Conservation (phyloP, 352 stramenopile species). For the Globisporangium nodosum region DNA sequence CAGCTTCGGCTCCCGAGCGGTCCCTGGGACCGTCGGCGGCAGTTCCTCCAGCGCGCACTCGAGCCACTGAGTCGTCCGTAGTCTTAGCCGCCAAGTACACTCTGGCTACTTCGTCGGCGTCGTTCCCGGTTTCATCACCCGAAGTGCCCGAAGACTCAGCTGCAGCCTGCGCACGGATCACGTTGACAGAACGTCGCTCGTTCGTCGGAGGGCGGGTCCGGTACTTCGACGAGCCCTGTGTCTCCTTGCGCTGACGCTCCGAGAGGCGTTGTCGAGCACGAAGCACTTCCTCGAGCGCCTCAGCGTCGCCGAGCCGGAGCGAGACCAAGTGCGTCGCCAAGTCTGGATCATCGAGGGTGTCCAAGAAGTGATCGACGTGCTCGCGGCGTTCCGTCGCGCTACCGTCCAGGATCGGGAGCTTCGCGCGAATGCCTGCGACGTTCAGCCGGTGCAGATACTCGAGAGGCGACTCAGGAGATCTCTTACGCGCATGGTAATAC, state of each 20-base stretch:
- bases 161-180: background rate
- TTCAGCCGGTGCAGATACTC: constrained; percentile 8
- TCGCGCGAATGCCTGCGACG: constrained; percentile 5
- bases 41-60: no score
- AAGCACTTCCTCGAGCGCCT: constrained; percentile 1
- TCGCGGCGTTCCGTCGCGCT: background rate
- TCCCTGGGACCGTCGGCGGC: no score
- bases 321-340: constrained; percentile 2
- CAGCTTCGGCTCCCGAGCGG: background rate
- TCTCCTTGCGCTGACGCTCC: constrained; percentile 1
- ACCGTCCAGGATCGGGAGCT: constrained; percentile 3
- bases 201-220: background rate
- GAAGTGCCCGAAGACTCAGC: background rate
- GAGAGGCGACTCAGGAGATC: constrained; percentile 2
- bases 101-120: background rate
- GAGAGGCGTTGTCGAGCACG: background rate
- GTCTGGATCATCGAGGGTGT: constrained; percentile 10
- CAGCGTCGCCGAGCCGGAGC: background rate
- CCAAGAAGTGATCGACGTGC: constrained; percentile 14
- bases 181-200: background rate
- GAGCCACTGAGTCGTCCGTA: no score
- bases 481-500: constrained; percentile 7
- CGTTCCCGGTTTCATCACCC: background rate
- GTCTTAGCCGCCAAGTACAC: background rate
- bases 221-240: background rate